These are phyloP conservation scores for Dactylellina haptotyla DNA, from an alignment of 2,329 filamentous ascomycete species.

Conservation along the genomic window DNA sequence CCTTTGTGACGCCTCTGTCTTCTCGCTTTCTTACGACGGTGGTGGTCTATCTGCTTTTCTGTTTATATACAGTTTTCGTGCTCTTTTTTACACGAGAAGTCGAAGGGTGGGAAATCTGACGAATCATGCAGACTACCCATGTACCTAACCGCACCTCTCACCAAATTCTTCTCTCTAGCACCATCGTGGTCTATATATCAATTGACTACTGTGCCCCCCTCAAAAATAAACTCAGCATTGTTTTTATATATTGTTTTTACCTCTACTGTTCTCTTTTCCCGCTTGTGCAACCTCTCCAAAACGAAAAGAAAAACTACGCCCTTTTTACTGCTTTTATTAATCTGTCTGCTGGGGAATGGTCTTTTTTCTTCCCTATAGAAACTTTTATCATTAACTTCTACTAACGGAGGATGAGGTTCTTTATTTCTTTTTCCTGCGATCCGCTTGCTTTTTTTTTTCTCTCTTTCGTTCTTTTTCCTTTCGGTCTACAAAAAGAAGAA, in stretches of 20 bases:
- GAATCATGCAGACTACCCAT: conserved; percentile 20
- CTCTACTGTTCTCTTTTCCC: too few relatives aligned
- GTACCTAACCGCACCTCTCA: background rate
- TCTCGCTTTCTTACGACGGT: conserved; percentile 13
- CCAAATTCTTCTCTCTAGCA: background rate
- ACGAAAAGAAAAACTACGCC: too few relatives aligned
- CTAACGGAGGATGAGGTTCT: background rate
- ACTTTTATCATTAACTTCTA: background rate
- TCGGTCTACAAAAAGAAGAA: too few relatives aligned
- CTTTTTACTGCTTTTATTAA: too few relatives aligned
- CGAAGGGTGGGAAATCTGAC: conserved; percentile 23
- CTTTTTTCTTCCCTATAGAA: too few relatives aligned
- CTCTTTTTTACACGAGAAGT: conserved; percentile 1
- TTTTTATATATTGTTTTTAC: too few relatives aligned
- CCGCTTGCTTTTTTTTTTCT: background rate
- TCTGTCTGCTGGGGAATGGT: too few relatives aligned
- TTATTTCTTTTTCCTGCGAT: background rate
- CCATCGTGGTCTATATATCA: background rate
- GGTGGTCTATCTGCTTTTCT: background rate
- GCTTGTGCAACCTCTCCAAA: too few relatives aligned
- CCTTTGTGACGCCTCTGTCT: background rate
- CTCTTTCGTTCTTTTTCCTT: too few relatives aligned
- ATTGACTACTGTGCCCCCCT: too few relatives aligned
- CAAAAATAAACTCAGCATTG: too few relatives aligned
- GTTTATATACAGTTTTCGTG: conserved; percentile 12